Conservation (phyloP, 805 yeast species). For the Candida nanaspora region DNA sequence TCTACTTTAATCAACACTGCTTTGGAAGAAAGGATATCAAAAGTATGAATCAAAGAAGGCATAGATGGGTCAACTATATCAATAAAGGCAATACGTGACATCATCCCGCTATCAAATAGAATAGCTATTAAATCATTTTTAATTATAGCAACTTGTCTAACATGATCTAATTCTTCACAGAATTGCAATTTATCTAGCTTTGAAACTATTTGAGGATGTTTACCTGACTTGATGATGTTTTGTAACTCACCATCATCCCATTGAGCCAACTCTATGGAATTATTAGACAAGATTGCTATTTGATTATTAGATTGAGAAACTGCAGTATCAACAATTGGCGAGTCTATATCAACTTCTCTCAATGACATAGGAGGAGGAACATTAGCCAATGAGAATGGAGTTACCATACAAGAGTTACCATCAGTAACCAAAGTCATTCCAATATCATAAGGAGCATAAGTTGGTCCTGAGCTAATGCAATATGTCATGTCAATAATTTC, state of each 20-base stretch:
- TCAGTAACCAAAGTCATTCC: constrained; percentile 82
- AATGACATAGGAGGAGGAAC: constrained; percentile 93
- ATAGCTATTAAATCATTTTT: constrained; percentile 48
- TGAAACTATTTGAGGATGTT: constrained; percentile 35
- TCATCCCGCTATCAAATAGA: constrained; percentile 44
- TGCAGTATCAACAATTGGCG: constrained; percentile 57
- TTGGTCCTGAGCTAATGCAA: constrained; percentile 61
- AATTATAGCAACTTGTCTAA: constrained; percentile 60
- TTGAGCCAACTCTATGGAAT: constrained; percentile 39
- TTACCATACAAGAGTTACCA: constrained; percentile 60
- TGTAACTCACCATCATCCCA: constrained; percentile 35
- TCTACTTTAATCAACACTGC: constrained; percentile 50
- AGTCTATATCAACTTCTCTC: constrained; percentile 52
- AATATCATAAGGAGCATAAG: constrained; percentile 55
- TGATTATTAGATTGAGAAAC: constrained; percentile 50
- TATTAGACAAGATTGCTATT: constrained; percentile 51
- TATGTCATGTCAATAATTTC: constrained; percentile 64
- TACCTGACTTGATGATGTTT: constrained; percentile 35
- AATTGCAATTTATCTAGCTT: constrained; percentile 28
- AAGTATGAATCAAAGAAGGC: constrained; percentile 33
- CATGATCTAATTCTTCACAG: constrained; percentile 33
- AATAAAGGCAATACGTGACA: constrained; percentile 45
- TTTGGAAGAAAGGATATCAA: constrained; percentile 40
- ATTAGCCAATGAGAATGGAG: constrained; percentile 78
- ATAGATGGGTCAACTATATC: constrained; percentile 35